Conservation (phyloP, 192 early-diverging fungal species). For the Phlyctochytrium arcticum region DNA sequence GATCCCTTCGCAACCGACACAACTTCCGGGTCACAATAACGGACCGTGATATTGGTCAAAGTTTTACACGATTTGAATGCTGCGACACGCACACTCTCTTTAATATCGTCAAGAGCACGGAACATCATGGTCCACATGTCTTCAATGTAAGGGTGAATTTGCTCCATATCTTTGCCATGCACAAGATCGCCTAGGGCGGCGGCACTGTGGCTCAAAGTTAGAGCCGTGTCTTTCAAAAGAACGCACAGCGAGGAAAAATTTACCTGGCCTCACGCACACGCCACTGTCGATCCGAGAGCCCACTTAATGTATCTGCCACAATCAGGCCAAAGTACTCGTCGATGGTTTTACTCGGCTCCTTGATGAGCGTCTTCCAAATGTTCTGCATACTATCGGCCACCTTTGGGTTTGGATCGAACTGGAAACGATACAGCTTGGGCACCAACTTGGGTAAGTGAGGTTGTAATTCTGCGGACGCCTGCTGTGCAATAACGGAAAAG, state of each 20-base stretch:
- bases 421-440: slow-evolving; percentile 82
- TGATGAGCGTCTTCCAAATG: slow-evolving; percentile 74
- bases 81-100: slow-evolving; percentile 81
- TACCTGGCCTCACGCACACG: slow-evolving; percentile 78
- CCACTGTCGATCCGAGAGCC: slow-evolving; percentile 80
- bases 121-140: slow-evolving; percentile 88
- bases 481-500: slow-evolving; percentile 70
- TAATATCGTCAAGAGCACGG: slow-evolving; percentile 88
- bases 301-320: slow-evolving; percentile 70
- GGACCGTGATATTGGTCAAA: slow-evolving; percentile 75
- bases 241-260: too few relatives aligned
- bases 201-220: slow-evolving; percentile 44
- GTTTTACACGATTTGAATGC: slow-evolving; percentile 77
- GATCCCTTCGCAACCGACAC: slow-evolving; percentile 57
- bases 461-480: slow-evolving; percentile 75
- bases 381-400: slow-evolving; percentile 84
- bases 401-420: slow-evolving; percentile 87
- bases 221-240: too few relatives aligned
- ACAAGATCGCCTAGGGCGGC: slow-evolving; percentile 70
- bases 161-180: slow-evolving; percentile 60
- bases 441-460: slow-evolving; percentile 73
- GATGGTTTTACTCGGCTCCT: slow-evolving; percentile 64
- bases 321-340: slow-evolving; percentile 78
- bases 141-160: slow-evolving; percentile 73
- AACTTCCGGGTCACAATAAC: slow-evolving; percentile 74